Base-by-base conservation (phyloP, 2,329 filamentous ascomycete species). In the Cryphonectria parasitica region DNA sequence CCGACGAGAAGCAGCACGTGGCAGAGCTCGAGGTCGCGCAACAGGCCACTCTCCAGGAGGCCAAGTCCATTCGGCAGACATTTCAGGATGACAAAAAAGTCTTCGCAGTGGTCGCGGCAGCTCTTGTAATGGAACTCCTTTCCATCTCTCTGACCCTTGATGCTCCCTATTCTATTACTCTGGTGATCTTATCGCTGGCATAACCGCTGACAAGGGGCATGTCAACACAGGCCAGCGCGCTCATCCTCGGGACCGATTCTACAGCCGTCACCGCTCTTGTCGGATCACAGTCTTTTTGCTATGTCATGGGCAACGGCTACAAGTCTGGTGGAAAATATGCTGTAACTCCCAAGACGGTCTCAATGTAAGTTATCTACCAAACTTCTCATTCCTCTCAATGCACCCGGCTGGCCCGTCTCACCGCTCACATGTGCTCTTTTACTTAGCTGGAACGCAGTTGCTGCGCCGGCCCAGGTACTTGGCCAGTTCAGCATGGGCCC, bases 401-500 rank as follows among this genome's bases (percentile, higher is more conserved):
- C 19, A n/a, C 15, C 4, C 10, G 11, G 13, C 39, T 41, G 36
- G 43, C 22, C 17, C 3, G 54, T 31, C 36, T 28, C 61, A 25
- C 10, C 10, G 34, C 61, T 63, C 61, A 41, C 61, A 25, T n/a
- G n/a, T 36, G 15, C 3, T 13, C 6, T 25, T 41, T 15, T 41
- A n/a, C 17, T 25, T 41, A 64, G 62, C 17, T 64, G 62, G 62
- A 64, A 19, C 25, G 62, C 62, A 4, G 41, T 64, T 31, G 62
- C 62, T 22, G 62, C 62, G 13, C 62, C 62, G 15, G 62, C 62
- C 2, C 62, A 64, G 62, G 62, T 64, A 41, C 41, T 64, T 10
- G 62, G 62, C 25, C 62, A 64, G 41, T 64, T 64, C 62, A 49
- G 41, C 28, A 64, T 64, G 62, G 62, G 62, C 13, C 62, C 62